A percentile compares a stretch with the other conserved stretches of the same genome.
phyloP scores from a whole-genome alignment of 495 filamentous ascomycete genomes.

The Lepidopterella palustris region DNA sequence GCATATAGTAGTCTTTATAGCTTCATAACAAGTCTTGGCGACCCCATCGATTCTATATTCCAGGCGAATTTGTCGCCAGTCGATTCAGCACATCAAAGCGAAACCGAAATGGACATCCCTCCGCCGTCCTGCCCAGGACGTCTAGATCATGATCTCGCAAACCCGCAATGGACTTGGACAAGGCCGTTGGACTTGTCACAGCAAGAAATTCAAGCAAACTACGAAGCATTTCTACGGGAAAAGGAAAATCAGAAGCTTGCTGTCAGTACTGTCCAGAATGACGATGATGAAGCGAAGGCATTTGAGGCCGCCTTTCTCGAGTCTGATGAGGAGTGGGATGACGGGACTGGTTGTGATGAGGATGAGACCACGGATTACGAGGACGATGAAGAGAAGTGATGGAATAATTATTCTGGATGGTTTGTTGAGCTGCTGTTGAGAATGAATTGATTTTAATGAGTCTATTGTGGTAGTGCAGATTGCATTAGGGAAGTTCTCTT shows the following conservation, averaged over 20 bases:
- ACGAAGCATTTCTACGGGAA: conserved; percentile 5
- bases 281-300: conserved; percentile 8
- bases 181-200: background rate
- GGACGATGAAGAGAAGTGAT: background rate
- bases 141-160: background rate
- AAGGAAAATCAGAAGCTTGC: conserved; percentile 1
- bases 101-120: too few species aligned
- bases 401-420: too few species aligned
- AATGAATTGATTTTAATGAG: too few species aligned
- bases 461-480: too few species aligned
- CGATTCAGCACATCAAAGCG: too few species aligned
- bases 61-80: too few species aligned
- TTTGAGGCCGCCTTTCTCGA: conserved; percentile 14
- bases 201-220: conserved; percentile 5
- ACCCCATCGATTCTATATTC: too few species aligned
- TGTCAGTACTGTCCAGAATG: background rate
- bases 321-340: background rate
- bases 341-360: background rate
- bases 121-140: too few species aligned
- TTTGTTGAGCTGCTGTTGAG: too few species aligned
- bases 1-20: too few species aligned
- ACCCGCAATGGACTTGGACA: background rate
- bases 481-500: too few species aligned
- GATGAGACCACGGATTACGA: background rate
- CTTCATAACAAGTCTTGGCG: too few species aligned